phyloP scores from a whole-genome alignment of 805 yeast species.

The Zygotorulaspora danielsina region DNA sequence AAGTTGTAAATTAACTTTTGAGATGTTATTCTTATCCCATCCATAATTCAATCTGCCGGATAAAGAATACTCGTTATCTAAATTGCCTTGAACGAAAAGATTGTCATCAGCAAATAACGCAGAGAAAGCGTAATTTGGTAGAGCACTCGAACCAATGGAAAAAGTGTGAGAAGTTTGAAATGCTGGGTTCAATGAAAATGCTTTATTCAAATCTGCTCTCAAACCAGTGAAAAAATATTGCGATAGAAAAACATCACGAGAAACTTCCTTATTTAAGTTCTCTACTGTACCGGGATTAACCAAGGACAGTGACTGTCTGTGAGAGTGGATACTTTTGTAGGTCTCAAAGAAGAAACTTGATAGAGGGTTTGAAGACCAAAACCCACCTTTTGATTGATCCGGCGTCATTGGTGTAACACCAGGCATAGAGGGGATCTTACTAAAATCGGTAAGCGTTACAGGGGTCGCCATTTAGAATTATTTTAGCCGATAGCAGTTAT shows the following conservation, averaged over 20 bases:
- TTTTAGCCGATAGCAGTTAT: neutral
- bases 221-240: conserved; percentile 92
- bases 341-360: conserved; percentile 75
- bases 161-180: conserved; percentile 96
- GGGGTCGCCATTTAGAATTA: conserved; percentile 33
- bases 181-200: conserved; percentile 84
- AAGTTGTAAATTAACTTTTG: conserved; percentile 84
- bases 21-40: conserved; percentile 73
- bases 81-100: conserved; percentile 82
- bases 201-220: conserved; percentile 93
- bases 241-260: conserved; percentile 85
- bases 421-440: conserved; percentile 60
- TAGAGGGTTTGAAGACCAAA: conserved; percentile 81
- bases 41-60: conserved; percentile 89
- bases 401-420: conserved; percentile 51
- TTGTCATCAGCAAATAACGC: conserved; percentile 85
- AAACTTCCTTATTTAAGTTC: conserved; percentile 87
- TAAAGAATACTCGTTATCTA: conserved; percentile 81
- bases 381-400: conserved; percentile 44
- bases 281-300: conserved; percentile 93
- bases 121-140: conserved; percentile 88
- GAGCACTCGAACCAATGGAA: conserved; percentile 75
- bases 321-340: conserved; percentile 65
- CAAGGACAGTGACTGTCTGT: conserved; percentile 77
- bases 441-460: conserved; percentile 54